A percentile compares a stretch with the other conserved stretches of the same genome.
Conservation (phyloP, 1,139 yeast species). For the Blastobotrys ciferrii region DNA sequence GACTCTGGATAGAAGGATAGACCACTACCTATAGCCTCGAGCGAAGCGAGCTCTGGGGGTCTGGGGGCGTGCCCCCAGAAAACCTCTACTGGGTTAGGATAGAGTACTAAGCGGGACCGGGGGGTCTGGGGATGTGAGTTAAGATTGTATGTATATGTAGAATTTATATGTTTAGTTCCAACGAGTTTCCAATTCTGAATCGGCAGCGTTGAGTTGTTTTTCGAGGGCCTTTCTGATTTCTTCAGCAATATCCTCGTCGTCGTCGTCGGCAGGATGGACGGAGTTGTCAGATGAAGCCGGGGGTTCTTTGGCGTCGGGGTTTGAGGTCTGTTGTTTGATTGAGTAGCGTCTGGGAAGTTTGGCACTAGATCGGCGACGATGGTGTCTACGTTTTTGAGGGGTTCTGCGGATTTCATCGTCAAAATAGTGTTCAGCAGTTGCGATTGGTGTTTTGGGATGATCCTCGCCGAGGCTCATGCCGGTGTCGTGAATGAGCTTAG, state of each 20-base stretch:
- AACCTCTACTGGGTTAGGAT: too few relatives aligned
- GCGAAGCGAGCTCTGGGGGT: too few relatives aligned
- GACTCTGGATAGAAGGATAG: too few relatives aligned
- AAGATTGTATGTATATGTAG: too few relatives aligned
- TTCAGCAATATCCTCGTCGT: conserved; percentile 19
- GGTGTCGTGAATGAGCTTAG: conserved; percentile 90
- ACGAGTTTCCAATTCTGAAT: conserved; percentile 20
- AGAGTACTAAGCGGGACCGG: too few relatives aligned
- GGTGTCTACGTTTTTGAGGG: conserved; percentile 22
- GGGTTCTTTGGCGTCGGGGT: conserved; percentile 1
- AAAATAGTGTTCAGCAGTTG: conserved; percentile 41
- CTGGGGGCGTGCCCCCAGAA: too few relatives aligned
- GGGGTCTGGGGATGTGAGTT: too few relatives aligned
- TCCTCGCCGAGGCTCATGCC: conserved; percentile 52
- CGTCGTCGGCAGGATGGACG: conserved; percentile 12
- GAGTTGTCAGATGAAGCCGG: neutral
- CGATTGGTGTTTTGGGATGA: conserved; percentile 38
- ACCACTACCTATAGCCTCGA: too few relatives aligned
- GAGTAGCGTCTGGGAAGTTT: conserved; percentile 21
- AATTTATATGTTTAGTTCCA: too few relatives aligned
- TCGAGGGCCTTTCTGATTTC: conserved; percentile 24
- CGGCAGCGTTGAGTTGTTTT: conserved; percentile 15
- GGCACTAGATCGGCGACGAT: conserved; percentile 23
- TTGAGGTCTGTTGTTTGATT: conserved; percentile 2
- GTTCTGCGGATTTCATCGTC: conserved; percentile 35